These are phyloP conservation scores for Kandelia obovata DNA, from an alignment of 345 rosid genomes.

Conservation along the genomic window DNA sequence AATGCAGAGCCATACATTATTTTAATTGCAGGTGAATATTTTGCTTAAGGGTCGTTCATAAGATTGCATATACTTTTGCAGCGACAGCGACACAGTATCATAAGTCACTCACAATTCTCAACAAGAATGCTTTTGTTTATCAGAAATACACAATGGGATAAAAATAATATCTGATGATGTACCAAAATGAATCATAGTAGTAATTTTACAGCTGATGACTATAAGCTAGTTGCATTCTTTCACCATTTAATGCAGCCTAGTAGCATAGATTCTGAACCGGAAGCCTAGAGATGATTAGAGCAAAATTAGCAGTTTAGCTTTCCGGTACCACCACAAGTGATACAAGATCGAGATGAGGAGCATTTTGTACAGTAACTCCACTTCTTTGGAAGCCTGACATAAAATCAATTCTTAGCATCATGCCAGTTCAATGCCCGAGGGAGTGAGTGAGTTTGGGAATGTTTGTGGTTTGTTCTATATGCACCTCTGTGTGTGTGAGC, in stretches of 20 bases:
- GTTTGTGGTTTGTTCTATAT: neutral
- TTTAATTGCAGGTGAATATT: too few species aligned
- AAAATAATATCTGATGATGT: too few species aligned
- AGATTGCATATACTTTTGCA: too few species aligned
- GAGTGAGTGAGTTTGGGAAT: neutral
- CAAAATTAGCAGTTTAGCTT: constrained; percentile 44
- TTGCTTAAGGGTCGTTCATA: too few species aligned
- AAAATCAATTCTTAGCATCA: neutral
- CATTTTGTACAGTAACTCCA: constrained; percentile 97
- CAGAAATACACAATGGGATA: too few species aligned
- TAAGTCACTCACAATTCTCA: too few species aligned
- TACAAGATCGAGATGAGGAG: constrained; percentile 74
- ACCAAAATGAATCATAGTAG: too few species aligned
- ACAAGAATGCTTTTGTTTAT: too few species aligned
- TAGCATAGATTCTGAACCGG: neutral
- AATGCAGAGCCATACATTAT: too few species aligned
- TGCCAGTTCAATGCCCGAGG: neutral
- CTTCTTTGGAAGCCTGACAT: constrained; percentile 88
- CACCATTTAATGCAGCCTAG: neutral
- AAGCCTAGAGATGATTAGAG: neutral
- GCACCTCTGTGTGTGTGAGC: neutral
- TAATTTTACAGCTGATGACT: too few species aligned
- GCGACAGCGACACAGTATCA: too few species aligned
- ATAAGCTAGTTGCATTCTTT: neutral
- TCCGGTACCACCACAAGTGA: constrained; percentile 70